phyloP scores from a whole-genome alignment of 148 eudicot species.

The Vaccinium darrowii region DNA sequence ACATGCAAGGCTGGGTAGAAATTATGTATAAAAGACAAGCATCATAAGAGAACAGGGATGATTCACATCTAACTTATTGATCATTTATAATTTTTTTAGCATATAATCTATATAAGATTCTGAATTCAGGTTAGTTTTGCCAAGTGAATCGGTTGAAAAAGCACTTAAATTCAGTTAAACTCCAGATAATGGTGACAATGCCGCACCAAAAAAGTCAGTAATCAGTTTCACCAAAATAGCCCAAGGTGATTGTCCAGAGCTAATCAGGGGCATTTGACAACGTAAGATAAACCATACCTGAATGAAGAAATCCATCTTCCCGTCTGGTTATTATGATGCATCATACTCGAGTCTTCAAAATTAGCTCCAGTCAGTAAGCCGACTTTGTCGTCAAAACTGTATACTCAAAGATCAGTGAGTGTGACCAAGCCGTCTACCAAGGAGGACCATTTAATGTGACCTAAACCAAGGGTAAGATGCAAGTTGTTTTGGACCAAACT shows the following conservation, averaged over 20 bases:
- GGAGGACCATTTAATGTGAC: background rate
- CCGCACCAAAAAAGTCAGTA: background rate
- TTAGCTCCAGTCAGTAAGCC: slow-evolving; percentile 71
- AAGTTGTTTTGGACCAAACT: background rate
- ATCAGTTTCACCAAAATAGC: background rate
- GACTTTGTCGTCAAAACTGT: slow-evolving; percentile 69
- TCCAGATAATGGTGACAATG: background rate
- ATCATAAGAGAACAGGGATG: background rate
- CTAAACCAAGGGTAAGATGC: background rate
- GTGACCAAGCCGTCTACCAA: background rate
- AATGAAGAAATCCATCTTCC: slow-evolving; percentile 75
- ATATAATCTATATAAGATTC: background rate
- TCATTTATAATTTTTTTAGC: background rate
- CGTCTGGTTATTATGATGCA: slow-evolving; percentile 64
- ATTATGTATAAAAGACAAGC: background rate
- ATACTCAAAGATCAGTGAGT: slow-evolving; percentile 7
- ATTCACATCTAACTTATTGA: background rate
- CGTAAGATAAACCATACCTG: slow-evolving; percentile 44
- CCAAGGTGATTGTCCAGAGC: slow-evolving; percentile 10
- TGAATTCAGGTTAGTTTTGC: background rate
- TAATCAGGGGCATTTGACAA: background rate
- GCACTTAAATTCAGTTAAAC: background rate
- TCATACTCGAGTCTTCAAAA: slow-evolving; percentile 65
- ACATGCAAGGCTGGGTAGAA: background rate
- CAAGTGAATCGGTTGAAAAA: background rate